Base-by-base conservation (phyloP, 495 filamentous ascomycete genomes). In the Aspergillus biplanus region DNA sequence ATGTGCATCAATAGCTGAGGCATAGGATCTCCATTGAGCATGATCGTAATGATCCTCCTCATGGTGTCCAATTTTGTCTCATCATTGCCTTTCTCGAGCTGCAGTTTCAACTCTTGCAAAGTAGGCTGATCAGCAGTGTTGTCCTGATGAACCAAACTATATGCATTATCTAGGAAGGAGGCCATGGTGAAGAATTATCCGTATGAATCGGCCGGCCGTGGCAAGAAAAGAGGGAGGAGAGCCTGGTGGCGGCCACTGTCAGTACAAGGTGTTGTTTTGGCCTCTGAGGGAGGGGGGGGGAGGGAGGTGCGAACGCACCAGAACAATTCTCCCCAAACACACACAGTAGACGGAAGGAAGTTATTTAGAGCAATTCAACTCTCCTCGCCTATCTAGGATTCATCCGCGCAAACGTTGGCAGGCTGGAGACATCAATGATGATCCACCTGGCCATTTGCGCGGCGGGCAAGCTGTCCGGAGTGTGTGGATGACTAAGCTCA, bases 21-120 rank as follows among this genome's bases (percentile, higher is more conserved):
- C 90, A 98, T 93, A 39, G 96, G 92, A 71, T 98, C 96, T 60
- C 96, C 96, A 73, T 97, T 99, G 70, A 99, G 87, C 93, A 97
- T 96, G 75, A 96, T 86, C 64, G 92, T 97, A 65, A 98, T 83
- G 78, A 99, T 90, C 80, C 89, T 89, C 85, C 95, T 95, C 96
- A 99, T 98, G 15, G 96, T 98, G 67, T 98, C 96, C 77, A 96
- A 82, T 82, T 99, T 99, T 69, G 87, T 87, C 75, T 99, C 96
- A 79, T 99, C 96, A 64, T 83, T 96, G 65, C 96, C 96, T 81
- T 97, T 98, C 77, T 99, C 96, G 67, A 99, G 82, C 82, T 97
- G 92, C 66, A 89, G 89, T 75, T 91, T 92, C 74, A 99, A 81
- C 79, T 98, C 95, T 72, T 92, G 91, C 73, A 92, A 77, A 21